Evolutionary conservation across 441 rosid species (phyloP).

Genomic region (Metrosideros polymorpha): DNA sequence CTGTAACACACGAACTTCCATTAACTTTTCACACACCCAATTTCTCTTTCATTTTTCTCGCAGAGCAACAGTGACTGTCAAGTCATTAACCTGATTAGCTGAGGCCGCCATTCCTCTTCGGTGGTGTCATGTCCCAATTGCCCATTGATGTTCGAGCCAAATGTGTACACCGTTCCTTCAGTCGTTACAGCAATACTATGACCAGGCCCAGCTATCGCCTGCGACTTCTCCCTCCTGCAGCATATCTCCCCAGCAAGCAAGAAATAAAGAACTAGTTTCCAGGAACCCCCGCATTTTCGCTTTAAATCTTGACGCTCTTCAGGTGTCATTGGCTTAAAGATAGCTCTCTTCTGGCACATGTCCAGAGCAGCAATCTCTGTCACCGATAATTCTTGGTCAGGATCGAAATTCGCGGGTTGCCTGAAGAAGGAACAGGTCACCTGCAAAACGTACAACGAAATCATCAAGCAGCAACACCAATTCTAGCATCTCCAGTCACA

Average conservation of each 20-base stretch:
- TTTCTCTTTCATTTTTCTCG: conserved; percentile 19
- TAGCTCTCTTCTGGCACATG: conserved; percentile 78
- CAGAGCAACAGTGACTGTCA: conserved; percentile 22
- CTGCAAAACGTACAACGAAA: conserved; percentile 46
- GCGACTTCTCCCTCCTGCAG: conserved; percentile 90
- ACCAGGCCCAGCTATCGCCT: conserved; percentile 90
- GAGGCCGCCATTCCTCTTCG: conserved; percentile 67
- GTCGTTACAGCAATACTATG: conserved; percentile 87
- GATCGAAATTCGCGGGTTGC: conserved; percentile 87
- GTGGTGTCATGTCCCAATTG: conserved; percentile 86
- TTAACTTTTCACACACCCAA: conserved; percentile 19
- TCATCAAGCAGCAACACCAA: conserved; percentile 51
- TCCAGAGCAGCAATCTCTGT: conserved; percentile 97
- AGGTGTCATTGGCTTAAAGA: conserved; percentile 71
- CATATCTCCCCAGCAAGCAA: conserved; percentile 89
- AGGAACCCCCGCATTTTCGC: conserved; percentile 85
- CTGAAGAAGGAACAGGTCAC: conserved; percentile 94
- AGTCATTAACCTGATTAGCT: conserved; percentile 61
- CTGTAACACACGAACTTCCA: conserved; percentile 61
- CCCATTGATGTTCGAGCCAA: conserved; percentile 81
- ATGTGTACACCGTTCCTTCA: conserved; percentile 60
- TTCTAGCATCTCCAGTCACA: conserved; percentile 18
- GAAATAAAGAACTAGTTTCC: conserved; percentile 88
- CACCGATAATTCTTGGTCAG: conserved; percentile 61
- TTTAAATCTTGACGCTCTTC: conserved; percentile 65